Conservation (phyloP, 768 basidiomycete species). For the Collybia sp. region DNA sequence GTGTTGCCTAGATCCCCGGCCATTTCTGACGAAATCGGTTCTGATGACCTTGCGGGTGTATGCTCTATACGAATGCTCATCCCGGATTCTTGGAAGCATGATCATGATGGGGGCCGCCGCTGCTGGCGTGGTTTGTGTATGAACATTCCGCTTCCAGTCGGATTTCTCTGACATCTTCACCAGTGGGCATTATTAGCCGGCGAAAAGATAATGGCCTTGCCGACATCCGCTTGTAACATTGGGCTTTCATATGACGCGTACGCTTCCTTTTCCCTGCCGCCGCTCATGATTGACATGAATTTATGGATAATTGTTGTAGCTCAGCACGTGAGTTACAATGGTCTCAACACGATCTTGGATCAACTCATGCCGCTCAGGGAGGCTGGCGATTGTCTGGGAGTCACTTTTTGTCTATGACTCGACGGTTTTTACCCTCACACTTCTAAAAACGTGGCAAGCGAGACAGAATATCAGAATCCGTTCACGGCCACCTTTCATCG, state of each 20-base stretch:
- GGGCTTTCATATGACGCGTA: constrained; percentile 25
- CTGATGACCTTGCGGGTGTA: constrained; percentile 43
- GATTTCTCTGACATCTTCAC: neutral
- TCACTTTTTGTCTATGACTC: constrained; percentile 45
- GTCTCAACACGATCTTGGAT: neutral
- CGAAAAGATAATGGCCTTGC: constrained; percentile 17
- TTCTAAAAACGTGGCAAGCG: constrained; percentile 38
- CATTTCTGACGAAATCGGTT: constrained; percentile 16
- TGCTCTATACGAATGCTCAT: constrained; percentile 42
- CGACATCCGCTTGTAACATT: constrained; percentile 28
- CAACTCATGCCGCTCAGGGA: constrained; percentile 12
- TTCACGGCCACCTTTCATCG: constrained; percentile 27
- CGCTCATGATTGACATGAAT: neutral
- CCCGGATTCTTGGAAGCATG: constrained; percentile 30
- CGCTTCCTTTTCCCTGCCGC: constrained; percentile 7
- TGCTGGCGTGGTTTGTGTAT: constrained; percentile 30
- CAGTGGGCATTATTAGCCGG: constrained; percentile 44
- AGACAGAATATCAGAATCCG: constrained; percentile 19
- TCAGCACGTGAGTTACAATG: constrained; percentile 10
- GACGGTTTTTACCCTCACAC: constrained; percentile 40
- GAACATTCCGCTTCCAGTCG: constrained; percentile 11
- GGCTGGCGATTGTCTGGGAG: constrained; percentile 42
- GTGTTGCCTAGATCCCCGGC: neutral
- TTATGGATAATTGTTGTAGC: constrained; percentile 2
- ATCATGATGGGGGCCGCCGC: constrained; percentile 24